phyloP scores from a whole-genome alignment of 192 early-diverging fungal genomes.

The Linnemannia hyalina region DNA sequence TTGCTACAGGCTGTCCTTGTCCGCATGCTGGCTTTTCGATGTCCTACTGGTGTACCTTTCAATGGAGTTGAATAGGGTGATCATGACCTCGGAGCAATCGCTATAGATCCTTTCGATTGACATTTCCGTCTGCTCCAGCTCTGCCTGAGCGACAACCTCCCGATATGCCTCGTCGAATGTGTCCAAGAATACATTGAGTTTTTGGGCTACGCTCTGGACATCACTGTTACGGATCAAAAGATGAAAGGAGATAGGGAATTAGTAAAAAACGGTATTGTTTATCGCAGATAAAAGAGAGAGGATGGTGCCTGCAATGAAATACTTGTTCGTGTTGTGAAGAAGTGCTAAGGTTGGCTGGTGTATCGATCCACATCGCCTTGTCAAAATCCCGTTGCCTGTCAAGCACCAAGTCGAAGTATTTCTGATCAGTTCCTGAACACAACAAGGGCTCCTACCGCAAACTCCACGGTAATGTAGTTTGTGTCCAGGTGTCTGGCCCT shows the following conservation, averaged over 20 bases:
- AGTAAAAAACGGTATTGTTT: neutral
- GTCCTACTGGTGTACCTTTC: conserved; percentile 29
- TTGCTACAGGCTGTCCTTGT: neutral
- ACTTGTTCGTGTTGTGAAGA: neutral
- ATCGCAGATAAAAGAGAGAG: neutral
- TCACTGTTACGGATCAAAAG: conserved; percentile 23
- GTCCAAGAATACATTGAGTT: conserved; percentile 44
- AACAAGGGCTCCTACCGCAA: neutral
- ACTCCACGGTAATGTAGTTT: neutral
- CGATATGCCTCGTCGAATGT: conserved; percentile 55
- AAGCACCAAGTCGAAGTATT: neutral
- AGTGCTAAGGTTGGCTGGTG: neutral
- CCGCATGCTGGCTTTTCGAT: neutral
- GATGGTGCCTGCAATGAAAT: neutral
- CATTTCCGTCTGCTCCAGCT: conserved; percentile 35
- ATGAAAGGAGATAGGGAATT: neutral
- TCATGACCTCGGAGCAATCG: conserved; percentile 54
- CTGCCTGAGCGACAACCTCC: conserved; percentile 40
- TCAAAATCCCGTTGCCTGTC: neutral
- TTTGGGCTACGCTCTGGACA: conserved; percentile 45
- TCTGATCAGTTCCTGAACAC: neutral
- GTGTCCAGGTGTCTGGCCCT: neutral
- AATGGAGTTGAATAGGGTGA: conserved; percentile 38
- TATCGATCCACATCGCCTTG: neutral
- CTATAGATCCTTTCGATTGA: conserved; percentile 52